Evolutionary conservation across 2,329 filamentous ascomycete species (phyloP), one percentile per base, ranked within the genome.

Genomic region (Xylariaceae sp.): DNA sequence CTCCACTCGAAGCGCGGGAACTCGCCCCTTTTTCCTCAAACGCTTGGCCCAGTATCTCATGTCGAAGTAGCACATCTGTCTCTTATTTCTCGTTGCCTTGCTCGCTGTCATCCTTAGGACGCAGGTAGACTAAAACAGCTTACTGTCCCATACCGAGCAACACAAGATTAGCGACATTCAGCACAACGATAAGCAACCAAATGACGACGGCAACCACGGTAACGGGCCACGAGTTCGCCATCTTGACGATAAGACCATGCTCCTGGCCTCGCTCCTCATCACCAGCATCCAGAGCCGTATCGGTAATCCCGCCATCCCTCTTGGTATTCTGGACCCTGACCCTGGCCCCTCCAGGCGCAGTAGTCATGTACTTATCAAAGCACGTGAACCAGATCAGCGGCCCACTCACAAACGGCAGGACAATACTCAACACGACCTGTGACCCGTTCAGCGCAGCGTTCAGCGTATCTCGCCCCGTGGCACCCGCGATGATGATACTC

Each of bases 361-460:
- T 86, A 9, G 82, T 88, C 90, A 95, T 95, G 68, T 86, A 94
- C 62, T 82, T 82, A 57, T 83, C 80, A 39, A 85, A 77, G 59
- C 86, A 89, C 0, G 90, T 95, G 61, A 95, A 95, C 70, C 87
- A 95, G 48, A 95, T 86, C 31, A 95, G 71, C 1, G 90, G 90
- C 1, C 89, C 87, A 1, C 81, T 83, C n/a, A 92, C 81, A 63
- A 95, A 91, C 0, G 90, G 90, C 45, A 95, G 66, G 11, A 90
- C 87, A 11, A 91, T 78, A 59, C 85, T 89, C 12, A 95, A 74
- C 0, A 81, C 86, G 6, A 95, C 89, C 67, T 95, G 90, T 3
- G 79, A 85, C 0, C 80, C 90, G 27, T 86, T 89, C 30, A 95
- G 71, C 0, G 89, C 87, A 5, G 77, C 77, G 40, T 83, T 82